phyloP scores from a whole-genome alignment of 139 green algal species.

The Picochlorum costavermella region DNA sequence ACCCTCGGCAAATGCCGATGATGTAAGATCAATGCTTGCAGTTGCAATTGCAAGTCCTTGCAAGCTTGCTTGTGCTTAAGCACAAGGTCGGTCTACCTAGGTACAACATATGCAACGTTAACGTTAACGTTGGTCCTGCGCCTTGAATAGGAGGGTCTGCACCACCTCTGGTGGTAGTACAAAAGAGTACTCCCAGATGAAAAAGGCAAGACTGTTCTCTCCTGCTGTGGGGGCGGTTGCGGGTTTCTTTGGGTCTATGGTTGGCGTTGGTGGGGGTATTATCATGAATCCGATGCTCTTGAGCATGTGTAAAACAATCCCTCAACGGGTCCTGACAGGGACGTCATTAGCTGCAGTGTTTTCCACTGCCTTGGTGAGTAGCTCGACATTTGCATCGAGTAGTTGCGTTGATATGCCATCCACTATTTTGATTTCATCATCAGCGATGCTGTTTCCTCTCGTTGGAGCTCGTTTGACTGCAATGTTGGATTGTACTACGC shows the following conservation, averaged over 20 bases:
- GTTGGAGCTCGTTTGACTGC: conserved; percentile 46
- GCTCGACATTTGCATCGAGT: conserved; percentile 33
- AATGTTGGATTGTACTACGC: conserved; percentile 33
- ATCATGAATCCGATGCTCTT: conserved; percentile 64
- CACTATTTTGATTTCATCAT: conserved; percentile 41
- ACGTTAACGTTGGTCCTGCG: too few species aligned
- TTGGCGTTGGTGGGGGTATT: conserved; percentile 71
- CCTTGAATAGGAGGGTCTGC: too few species aligned
- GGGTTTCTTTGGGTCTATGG: conserved; percentile 62
- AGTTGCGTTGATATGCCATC: conserved; percentile 45
- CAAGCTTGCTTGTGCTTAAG: too few species aligned
- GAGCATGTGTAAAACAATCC: conserved; percentile 43
- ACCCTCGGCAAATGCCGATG: too few species aligned
- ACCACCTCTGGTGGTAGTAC: background rate
- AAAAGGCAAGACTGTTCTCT: conserved; percentile 28
- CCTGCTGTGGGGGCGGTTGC: conserved; percentile 33
- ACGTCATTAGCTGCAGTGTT: conserved; percentile 65
- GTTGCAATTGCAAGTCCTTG: too few species aligned
- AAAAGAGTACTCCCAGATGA: conserved; percentile 11
- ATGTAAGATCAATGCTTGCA: too few species aligned
- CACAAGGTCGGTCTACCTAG: too few species aligned
- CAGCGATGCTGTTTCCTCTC: conserved; percentile 45
- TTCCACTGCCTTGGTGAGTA: conserved; percentile 44
- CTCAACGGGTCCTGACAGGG: conserved; percentile 42
- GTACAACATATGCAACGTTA: too few species aligned